Base-by-base conservation (phyloP, 2,329 filamentous ascomycete species). In the Didymella arachidicola region DNA sequence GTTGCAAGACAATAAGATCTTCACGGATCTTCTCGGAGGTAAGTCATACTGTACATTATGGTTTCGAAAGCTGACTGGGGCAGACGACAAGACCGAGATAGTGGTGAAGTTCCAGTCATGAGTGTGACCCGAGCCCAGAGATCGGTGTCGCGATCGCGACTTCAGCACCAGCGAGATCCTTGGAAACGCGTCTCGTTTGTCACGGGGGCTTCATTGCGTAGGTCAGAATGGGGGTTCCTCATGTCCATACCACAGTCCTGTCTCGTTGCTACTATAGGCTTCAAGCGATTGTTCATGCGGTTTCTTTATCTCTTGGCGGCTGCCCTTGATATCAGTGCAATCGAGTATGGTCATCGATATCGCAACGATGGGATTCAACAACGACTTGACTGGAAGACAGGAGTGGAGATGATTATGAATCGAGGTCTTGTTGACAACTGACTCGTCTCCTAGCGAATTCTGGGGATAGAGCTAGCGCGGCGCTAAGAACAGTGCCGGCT, bases 1-100 rank as follows among this genome's bases (percentile, higher is more conserved):
- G 29, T 39, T 58, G 22, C 48, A 63, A 19, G 63, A 69, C 3
- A 63, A 60, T 16, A 61, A 54, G 10, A 53, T 71, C 27, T 64
- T 66, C 53, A 56, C 60, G 6, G 63, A 67, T 53, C 55, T 67
- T 16, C 44, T 62, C 34, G 65, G 62, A 51, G 65, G 68, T 64
- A 55, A 55, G 50, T 45, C 3, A 22, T 7, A 8, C 7, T 36
- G n/a, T 30, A 10, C n/a, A 25, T 14, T n/a, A 14, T n/a, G 10
- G 12, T 4, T 38, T 34, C 32, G 3, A 4, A 22, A 39, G 26
- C 62, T 65, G 22, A 65, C 29, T 11, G 14, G 18, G 5, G 12
- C 19, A 59, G 51, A 57, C 25, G 54, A 47, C n/a, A 44, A 42
- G 5, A 52, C 60, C 5, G 46, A 56, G 2, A 60, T 63, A 7